Evolutionary conservation across 495 filamentous ascomycete genomes (phyloP), one percentile per base, ranked within the genome.

Genomic region (Aspergillus saccharolyticus): DNA sequence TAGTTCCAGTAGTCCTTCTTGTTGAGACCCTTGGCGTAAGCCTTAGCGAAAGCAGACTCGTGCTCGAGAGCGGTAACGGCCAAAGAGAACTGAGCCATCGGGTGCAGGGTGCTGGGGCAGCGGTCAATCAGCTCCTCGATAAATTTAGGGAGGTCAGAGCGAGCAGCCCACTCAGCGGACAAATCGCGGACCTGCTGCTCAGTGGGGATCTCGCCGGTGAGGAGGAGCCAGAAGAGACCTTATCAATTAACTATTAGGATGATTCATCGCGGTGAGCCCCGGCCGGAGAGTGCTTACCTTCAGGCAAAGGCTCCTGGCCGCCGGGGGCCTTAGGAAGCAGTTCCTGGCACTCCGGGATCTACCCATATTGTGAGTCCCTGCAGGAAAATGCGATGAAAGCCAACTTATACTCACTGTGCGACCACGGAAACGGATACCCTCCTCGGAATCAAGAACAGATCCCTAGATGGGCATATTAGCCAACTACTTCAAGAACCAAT

Each of bases 1-100:
- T 97, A 90, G 76, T 84, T 85, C 94, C 94, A 98, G 89, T 98
- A 98, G 62, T 97, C 90, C 74, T 88, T 89, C 87, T 98, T 98
- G 83, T 90, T 92, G 69, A 98, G 88, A 70, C 94, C 94, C 83
- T 94, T 96, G 65, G 91, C 93, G 67, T 98, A 98, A 66, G 93
- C 93, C 80, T 96, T 96, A 67, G 95, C 85, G 76, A 98, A 98
- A 53, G 89, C 83, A 51, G 94, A 97, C 77, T 95, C 94, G 73
- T 95, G 91, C 85, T 98, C 95, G 63, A 98, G 90, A 70, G 94
- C 94, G 64, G 88, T 96, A 65, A 98, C 91, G 64, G 95, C 94
- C 65, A 97, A 77, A 42, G 95, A 97, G 84, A 98, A 96, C 83
- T 98, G 94, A 52, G 95, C 91, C 94, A 98, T 98, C 71, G 94